A percentile compares a stretch with the other conserved stretches of the same genome.
These are phyloP conservation scores for Delphinella strobiligena DNA, from an alignment of 2,329 filamentous ascomycete species.

Conservation along the genomic window DNA sequence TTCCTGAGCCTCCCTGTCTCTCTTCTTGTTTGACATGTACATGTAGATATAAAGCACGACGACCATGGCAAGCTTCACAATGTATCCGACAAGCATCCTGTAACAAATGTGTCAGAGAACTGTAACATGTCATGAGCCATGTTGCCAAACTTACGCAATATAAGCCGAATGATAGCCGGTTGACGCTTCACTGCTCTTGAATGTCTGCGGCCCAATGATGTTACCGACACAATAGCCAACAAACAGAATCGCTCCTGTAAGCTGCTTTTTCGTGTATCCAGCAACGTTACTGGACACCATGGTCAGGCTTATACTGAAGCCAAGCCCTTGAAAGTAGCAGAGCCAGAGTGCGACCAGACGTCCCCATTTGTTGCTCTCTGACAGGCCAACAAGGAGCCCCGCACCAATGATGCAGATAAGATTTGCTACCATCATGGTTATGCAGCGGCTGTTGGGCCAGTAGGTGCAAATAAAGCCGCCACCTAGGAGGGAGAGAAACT, in stretches of 20 bases:
- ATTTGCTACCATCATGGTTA: conserved; percentile 46
- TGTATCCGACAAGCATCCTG: conserved; percentile 47
- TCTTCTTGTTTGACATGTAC: conserved; percentile 41
- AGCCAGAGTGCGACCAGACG: conserved; percentile 46
- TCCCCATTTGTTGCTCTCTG: conserved; percentile 42
- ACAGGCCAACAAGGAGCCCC: conserved; percentile 40
- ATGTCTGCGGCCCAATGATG: conserved; percentile 35
- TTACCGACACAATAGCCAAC: conserved; percentile 43
- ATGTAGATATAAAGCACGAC: conserved; percentile 43
- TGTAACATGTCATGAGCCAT: no score
- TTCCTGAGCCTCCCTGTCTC: conserved; percentile 35
- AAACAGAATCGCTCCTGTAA: conserved; percentile 40
- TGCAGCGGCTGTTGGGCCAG: conserved; percentile 41
- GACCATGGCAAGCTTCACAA: conserved; percentile 39
- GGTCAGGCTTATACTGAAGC: conserved; percentile 42
- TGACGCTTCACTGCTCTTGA: conserved; percentile 37
- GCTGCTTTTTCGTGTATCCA: conserved; percentile 44
- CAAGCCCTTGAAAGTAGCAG: conserved; percentile 42
- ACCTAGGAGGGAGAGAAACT: conserved; percentile 40
- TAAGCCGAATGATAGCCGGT: conserved; percentile 38
- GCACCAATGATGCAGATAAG: conserved; percentile 43
- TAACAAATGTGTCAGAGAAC: no score
- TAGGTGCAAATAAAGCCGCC: conserved; percentile 41
- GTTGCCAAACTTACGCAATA: no score
- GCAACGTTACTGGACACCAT: conserved; percentile 43